Percentiles rank a stretch among this genome's conserved stretches.
These are phyloP conservation scores for Silene vulgaris DNA, from an alignment of 179 eudicot species.

Conservation along the genomic window DNA sequence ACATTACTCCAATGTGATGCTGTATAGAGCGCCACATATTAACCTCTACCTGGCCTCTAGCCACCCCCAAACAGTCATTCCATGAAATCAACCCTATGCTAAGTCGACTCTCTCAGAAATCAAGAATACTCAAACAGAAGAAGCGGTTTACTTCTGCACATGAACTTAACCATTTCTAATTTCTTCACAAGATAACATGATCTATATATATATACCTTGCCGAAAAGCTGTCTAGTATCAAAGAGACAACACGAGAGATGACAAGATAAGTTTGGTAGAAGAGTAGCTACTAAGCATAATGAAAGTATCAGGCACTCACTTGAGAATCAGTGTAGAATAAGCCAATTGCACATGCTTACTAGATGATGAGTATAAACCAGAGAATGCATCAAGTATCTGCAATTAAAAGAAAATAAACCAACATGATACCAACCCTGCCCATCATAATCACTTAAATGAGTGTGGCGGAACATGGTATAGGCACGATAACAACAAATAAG, in stretches of 20 bases:
- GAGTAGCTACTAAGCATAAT: background rate
- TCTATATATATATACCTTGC: background rate
- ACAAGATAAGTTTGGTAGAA: background rate
- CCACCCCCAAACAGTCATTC: background rate
- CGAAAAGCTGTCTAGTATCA: background rate
- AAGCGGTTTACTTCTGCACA: background rate
- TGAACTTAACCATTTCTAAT: background rate
- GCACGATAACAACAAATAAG: background rate
- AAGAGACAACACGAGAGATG: background rate
- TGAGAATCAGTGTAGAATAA: conserved; percentile 53
- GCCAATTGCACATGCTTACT: conserved; percentile 83
- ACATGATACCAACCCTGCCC: background rate
- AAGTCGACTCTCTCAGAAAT: background rate
- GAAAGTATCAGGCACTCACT: conserved; percentile 47
- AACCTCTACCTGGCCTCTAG: background rate
- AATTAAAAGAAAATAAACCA: conserved; percentile 4
- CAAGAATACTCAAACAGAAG: background rate
- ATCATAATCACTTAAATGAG: background rate
- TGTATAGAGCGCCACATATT: background rate
- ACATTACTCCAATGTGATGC: background rate
- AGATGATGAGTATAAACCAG: conserved; percentile 59
- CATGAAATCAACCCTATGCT: background rate
- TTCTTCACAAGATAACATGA: conserved; percentile 9
- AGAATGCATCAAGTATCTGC: conserved; percentile 85
- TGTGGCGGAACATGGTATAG: background rate